Base-by-base conservation (phyloP, 495 filamentous ascomycete species). In the Parmelia sp. region DNA sequence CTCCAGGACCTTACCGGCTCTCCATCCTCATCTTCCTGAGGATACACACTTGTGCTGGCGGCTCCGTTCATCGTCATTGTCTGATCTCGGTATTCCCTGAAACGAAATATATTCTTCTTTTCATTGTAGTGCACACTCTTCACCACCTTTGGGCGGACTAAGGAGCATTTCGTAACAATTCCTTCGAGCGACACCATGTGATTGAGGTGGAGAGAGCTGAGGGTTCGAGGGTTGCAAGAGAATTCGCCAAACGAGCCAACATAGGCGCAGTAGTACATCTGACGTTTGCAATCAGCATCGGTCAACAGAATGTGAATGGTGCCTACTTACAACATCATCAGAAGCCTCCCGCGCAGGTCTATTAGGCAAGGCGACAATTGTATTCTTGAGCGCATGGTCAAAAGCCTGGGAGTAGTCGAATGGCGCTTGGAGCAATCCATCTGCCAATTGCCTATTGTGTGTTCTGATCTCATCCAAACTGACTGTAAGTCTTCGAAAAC, bases 101-200 rank as follows among this genome's bases (percentile, higher is more conserved):
- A 88, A 60, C 90, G 83, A 65, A 95, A 99, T 27, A 86, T 88
- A 57, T 88, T 82, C 74, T 90, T 90, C 69, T 76, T 83, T 75
- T 96, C 94, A 70, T 86, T 92, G 72, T 89, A 97, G 71, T 99
- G 94, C 53, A 99, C 93, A 75, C 95, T 97, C 76, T 96, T 96
- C 31, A 96, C 89, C 19, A 99, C 85, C 75, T 99, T 99, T 35
- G 94, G 94, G 58, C 94, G 85, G 55, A 99, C 95, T 51, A 99
- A 80, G 19, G 91, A 96, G 73, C 90, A 95, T 77, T 93, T 90
- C 27, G 94, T 97, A 36, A 97, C 94, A 74, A 99, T 99, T 40
- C 94, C 94, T 75, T 99, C 94, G 66, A 99, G 84, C 4, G 92
- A 96, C 23, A 99, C 88, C 90, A 97, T 96, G 67, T 86, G 90